These are phyloP conservation scores for Trametes polyzona DNA, from an alignment of 1,284 basidiomycete species.

Conservation along the genomic window DNA sequence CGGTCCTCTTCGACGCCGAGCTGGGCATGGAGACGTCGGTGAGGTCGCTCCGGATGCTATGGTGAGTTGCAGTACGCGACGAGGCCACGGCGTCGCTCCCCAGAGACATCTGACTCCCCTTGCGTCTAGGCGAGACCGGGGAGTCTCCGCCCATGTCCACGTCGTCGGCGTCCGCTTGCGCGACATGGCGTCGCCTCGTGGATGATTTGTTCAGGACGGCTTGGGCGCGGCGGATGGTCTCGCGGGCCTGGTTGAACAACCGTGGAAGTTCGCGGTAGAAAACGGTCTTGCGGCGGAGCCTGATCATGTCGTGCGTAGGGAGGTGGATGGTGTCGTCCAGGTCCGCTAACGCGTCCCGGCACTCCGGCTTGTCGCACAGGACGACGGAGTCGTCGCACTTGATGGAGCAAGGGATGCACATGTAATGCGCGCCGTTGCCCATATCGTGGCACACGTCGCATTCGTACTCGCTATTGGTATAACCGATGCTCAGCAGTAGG, in stretches of 20 bases:
- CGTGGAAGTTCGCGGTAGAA: not conserved
- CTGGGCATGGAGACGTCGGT: not conserved
- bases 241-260: not conserved
- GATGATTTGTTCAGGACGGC: not conserved
- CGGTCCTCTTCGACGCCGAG: not conserved
- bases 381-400: not conserved
- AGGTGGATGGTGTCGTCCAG: not conserved
- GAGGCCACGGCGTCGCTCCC: too few species aligned
- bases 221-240: not conserved
- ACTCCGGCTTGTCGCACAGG: not conserved
- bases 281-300: not conserved
- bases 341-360: not conserved
- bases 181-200: not conserved
- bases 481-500: not conserved
- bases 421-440: conserved; percentile 15
- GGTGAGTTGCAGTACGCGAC: too few species aligned
- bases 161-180: too few species aligned
- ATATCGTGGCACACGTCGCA: not conserved
- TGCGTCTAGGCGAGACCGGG: too few species aligned
- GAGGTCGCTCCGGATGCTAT: not conserved
- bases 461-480: not conserved
- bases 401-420: not conserved
- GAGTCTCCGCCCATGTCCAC: too few species aligned
- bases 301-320: not conserved
- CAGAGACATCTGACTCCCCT: too few species aligned